A percentile compares a stretch with the other conserved stretches of the same genome.
Conservation (phyloP, 2,329 filamentous ascomycete genomes). For the Amylocarpus encephaloides region DNA sequence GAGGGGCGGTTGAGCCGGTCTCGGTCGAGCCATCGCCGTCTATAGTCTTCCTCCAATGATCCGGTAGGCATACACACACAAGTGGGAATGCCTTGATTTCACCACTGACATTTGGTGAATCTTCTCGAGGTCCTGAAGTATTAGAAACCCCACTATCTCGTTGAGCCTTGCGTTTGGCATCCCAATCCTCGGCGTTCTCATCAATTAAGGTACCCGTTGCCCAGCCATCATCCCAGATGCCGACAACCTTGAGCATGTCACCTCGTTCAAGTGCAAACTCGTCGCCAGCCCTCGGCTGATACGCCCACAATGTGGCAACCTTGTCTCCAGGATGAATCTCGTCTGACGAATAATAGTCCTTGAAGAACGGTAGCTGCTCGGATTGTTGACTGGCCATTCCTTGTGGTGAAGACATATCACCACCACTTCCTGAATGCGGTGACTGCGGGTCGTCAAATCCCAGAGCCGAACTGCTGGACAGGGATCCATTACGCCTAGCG, state of each 20-base stretch:
- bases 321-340: constrained; percentile 89
- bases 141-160: constrained; percentile 92
- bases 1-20: constrained; percentile 43
- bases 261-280: constrained; percentile 91
- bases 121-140: constrained; percentile 56
- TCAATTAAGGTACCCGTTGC: constrained; percentile 82
- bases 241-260: constrained; percentile 96
- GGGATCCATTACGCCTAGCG: constrained; percentile 72
- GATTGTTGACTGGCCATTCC: constrained; percentile 84
- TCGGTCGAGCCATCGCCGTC: constrained; percentile 76
- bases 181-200: constrained; percentile 84
- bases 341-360: constrained; percentile 97
- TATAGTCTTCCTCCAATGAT: constrained; percentile 95
- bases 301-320: constrained; percentile 91
- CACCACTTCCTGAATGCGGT: constrained; percentile 59
- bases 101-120: constrained; percentile 62
- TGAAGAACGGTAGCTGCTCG: constrained; percentile 93
- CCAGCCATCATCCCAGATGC: constrained; percentile 99
- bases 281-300: constrained; percentile 86
- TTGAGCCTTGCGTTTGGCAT: constrained; percentile 66
- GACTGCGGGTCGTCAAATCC: constrained; percentile 65
- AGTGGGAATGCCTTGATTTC: constrained; percentile 98
- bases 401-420: constrained; percentile 76
- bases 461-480: constrained; percentile 77
- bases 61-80: constrained; percentile 89